These are phyloP conservation scores for Colletotrichum echinochloae DNA, from an alignment of 2,329 filamentous ascomycete species.

Conservation along the genomic window DNA sequence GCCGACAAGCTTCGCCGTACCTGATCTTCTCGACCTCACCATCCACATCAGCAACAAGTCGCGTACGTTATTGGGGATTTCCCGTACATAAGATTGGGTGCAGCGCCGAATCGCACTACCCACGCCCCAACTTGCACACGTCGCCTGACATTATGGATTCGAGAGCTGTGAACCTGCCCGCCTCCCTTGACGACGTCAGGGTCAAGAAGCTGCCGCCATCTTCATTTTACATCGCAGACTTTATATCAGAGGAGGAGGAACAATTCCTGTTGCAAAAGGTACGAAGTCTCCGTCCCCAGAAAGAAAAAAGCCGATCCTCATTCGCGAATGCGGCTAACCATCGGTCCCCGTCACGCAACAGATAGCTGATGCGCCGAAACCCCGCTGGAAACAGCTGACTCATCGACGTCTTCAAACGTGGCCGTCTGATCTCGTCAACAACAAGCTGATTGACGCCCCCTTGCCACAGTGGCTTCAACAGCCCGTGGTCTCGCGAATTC, in stretches of 20 bases:
- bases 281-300: slow-evolving; percentile 5
- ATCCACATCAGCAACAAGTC: background rate
- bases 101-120: slow-evolving; percentile 3
- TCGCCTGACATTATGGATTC: slow-evolving; percentile 14
- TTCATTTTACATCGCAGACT: slow-evolving; percentile 88
- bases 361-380: slow-evolving; percentile 74
- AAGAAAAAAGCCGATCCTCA: background rate
- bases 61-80: slow-evolving; percentile 8
- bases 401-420: slow-evolving; percentile 91
- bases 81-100: slow-evolving; percentile 18
- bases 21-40: slow-evolving; percentile 4
- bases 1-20: slow-evolving; percentile 22
- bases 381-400: slow-evolving; percentile 88
- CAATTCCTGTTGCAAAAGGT: slow-evolving; percentile 77
- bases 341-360: slow-evolving; percentile 52
- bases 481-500: slow-evolving; percentile 74
- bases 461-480: slow-evolving; percentile 81
- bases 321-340: background rate
- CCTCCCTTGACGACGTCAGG: slow-evolving; percentile 62
- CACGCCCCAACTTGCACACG: slow-evolving; percentile 1
- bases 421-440: slow-evolving; percentile 83
- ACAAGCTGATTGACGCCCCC: slow-evolving; percentile 79
- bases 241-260: slow-evolving; percentile 84
- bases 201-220: slow-evolving; percentile 69
- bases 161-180: slow-evolving; percentile 51